A percentile compares a stretch with the other conserved stretches of the same genome.
Conservation (phyloP, 2,329 filamentous ascomycete genomes). For the Tolypocladium nubicola region DNA sequence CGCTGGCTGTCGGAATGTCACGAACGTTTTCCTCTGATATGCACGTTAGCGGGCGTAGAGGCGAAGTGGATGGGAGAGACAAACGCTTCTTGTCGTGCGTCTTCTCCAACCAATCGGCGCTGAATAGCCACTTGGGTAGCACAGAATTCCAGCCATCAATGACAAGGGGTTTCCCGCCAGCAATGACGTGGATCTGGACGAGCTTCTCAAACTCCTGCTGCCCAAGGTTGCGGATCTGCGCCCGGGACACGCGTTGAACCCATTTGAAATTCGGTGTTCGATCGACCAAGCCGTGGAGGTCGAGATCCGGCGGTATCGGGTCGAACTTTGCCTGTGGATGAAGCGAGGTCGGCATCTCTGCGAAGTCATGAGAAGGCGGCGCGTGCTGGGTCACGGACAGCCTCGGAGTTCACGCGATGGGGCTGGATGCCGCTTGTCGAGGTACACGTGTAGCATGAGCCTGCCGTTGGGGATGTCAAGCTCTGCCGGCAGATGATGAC, state of each 20-base stretch:
- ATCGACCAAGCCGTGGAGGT: constrained; percentile 66
- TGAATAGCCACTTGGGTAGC: constrained; percentile 71
- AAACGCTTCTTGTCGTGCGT: constrained; percentile 71
- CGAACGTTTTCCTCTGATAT: constrained; percentile 67
- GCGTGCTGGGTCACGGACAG: background rate
- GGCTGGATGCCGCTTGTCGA: background rate
- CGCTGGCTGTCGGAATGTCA: constrained; percentile 61
- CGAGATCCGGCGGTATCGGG: constrained; percentile 76
- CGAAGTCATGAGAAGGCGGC: background rate
- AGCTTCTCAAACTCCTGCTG: constrained; percentile 77
- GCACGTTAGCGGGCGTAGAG: constrained; percentile 8
- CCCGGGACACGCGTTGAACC: constrained; percentile 67
- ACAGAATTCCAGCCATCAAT: constrained; percentile 78
- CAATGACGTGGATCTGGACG: constrained; percentile 71
- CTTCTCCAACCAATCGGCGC: constrained; percentile 65
- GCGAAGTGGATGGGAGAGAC: constrained; percentile 13
- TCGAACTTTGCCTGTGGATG: constrained; percentile 85
- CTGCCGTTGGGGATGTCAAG: background rate
- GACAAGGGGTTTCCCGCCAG: constrained; percentile 77
- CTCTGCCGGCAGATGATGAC: background rate
- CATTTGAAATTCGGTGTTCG: constrained; percentile 76
- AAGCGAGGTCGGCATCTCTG: constrained; percentile 60
- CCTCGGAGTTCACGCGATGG: background rate
- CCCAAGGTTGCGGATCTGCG: constrained; percentile 68
- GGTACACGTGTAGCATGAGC: background rate